A percentile compares a stretch with the other conserved stretches of the same genome.
Conservation (phyloP, 352 stramenopile species). For the Pythium brachiatum region DNA sequence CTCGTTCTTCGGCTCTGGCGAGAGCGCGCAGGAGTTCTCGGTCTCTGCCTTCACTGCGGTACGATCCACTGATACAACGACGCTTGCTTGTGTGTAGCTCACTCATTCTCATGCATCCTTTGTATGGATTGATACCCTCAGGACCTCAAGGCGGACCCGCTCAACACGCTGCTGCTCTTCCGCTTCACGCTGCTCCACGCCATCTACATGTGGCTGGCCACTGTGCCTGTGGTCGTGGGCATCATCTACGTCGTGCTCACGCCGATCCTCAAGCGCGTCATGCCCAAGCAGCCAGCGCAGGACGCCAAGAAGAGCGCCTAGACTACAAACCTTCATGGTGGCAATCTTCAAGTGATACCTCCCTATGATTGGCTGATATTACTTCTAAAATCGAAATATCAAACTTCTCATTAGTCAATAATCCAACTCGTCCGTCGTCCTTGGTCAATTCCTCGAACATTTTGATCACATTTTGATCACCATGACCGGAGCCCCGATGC, state of each 20-base stretch:
- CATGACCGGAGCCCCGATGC: slow-evolving; percentile 10
- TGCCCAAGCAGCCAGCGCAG: slow-evolving; percentile 41
- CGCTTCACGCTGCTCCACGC: slow-evolving; percentile 77
- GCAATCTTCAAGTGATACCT: background rate
- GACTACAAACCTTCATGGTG: background rate
- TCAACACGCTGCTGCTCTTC: slow-evolving; percentile 74
- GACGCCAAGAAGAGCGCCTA: slow-evolving; percentile 17
- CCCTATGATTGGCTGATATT: slow-evolving; percentile 10
- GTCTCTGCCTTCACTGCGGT: slow-evolving; percentile 63
- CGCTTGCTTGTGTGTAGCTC: too few species aligned
- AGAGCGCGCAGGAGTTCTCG: slow-evolving; percentile 60
- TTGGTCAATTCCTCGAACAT: background rate
- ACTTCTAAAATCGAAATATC: background rate
- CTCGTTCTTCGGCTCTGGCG: slow-evolving; percentile 36
- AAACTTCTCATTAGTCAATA: background rate
- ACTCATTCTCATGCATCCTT: too few species aligned
- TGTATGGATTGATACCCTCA: slow-evolving; percentile 2
- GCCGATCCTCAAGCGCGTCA: slow-evolving; percentile 59
- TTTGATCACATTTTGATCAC: background rate
- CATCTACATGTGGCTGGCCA: slow-evolving; percentile 78
- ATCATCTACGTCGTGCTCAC: slow-evolving; percentile 64
- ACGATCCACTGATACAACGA: too few species aligned
- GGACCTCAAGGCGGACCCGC: slow-evolving; percentile 68
- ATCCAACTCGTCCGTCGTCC: background rate
- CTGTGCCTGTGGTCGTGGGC: slow-evolving; percentile 59